These are phyloP conservation scores for Recurvomyces mirabilis DNA, from an alignment of 495 filamentous ascomycete genomes.

Conservation along the genomic window DNA sequence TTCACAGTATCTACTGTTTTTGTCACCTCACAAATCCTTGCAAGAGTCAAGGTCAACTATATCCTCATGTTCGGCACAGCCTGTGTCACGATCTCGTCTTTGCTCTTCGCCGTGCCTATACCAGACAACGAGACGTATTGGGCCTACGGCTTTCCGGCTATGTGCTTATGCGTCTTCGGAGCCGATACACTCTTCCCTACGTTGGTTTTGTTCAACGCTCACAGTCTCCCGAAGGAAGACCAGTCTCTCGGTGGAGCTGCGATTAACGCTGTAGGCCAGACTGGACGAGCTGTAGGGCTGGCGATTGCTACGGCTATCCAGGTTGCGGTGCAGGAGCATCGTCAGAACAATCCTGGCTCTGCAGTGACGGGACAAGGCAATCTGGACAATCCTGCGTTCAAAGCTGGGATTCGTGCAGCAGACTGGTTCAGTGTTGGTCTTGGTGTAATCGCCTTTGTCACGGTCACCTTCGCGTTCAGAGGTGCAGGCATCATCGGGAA, in stretches of 20 bases:
- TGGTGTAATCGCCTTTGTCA: conserved; percentile 12
- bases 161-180: conserved; percentile 47
- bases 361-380: conserved; percentile 23
- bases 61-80: conserved; percentile 44
- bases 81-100: conserved; percentile 36
- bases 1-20: conserved; percentile 32
- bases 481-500: conserved; percentile 25
- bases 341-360: conserved; percentile 31
- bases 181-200: conserved; percentile 49
- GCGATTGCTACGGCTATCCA: conserved; percentile 48
- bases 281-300: conserved; percentile 46
- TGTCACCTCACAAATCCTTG: conserved; percentile 44
- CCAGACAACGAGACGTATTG: conserved; percentile 44
- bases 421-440: conserved; percentile 43
- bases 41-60: conserved; percentile 40
- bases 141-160: conserved; percentile 48
- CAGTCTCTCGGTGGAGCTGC: conserved; percentile 51
- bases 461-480: conserved; percentile 24
- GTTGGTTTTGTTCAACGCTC: conserved; percentile 48
- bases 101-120: conserved; percentile 48
- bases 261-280: conserved; percentile 47
- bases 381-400: conserved; percentile 30
- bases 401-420: conserved; percentile 42
- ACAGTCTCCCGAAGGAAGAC: conserved; percentile 45
- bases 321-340: conserved; percentile 35